These are phyloP conservation scores for Phytopythium boreale DNA, from an alignment of 352 stramenopile species.

Conservation along the genomic window DNA sequence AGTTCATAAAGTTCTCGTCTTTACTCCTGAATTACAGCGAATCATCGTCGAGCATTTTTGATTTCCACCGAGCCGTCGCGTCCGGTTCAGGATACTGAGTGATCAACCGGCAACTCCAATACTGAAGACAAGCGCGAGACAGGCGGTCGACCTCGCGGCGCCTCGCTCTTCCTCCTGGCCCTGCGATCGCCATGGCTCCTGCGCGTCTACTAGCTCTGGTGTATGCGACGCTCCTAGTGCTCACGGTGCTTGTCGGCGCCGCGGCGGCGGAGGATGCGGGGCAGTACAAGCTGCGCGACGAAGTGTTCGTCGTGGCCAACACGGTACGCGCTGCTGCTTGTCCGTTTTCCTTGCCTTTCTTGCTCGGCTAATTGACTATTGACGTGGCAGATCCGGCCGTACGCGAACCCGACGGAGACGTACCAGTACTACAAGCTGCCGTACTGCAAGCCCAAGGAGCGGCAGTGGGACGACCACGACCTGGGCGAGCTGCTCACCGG, in stretches of 20 bases:
- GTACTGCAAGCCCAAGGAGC: conserved; percentile 90
- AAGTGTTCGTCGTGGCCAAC: conserved; percentile 70
- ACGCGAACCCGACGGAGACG: conserved; percentile 98
- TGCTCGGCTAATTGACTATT: background rate
- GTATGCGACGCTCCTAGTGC: background rate
- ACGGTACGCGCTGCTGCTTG: conserved; percentile 30
- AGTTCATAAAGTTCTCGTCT: background rate
- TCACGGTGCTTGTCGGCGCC: background rate
- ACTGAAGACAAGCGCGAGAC: background rate
- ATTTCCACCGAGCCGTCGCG: background rate
- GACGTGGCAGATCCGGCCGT: conserved; percentile 79
- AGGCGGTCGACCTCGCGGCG: background rate
- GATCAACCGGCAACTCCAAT: background rate
- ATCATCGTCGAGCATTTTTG: background rate
- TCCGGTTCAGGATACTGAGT: background rate
- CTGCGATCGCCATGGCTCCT: background rate
- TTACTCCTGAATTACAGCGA: background rate
- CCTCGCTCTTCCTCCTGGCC: background rate
- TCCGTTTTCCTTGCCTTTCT: background rate
- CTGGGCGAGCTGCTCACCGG: conserved; percentile 95
- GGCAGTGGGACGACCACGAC: conserved; percentile 87
- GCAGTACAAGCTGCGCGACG: conserved; percentile 53
- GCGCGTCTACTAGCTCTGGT: background rate
- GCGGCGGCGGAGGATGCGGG: conserved; percentile 16
- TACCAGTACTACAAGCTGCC: conserved; percentile 99